Percentiles rank a stretch among this genome's conserved stretches.
phyloP scores from a whole-genome alignment of 179 eudicot genomes.

The Dionaea muscipula region DNA sequence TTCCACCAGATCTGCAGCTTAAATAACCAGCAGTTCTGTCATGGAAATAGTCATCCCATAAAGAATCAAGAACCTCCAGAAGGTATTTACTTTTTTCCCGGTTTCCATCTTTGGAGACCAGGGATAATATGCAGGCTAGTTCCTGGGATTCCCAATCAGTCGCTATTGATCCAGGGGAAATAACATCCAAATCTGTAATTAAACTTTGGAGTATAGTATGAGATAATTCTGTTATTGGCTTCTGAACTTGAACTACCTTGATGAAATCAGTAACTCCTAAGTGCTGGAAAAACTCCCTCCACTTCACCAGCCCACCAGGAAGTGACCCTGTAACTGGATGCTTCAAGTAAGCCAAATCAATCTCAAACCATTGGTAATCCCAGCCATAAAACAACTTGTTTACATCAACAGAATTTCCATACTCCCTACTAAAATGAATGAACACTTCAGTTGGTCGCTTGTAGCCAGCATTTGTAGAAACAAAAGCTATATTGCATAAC shows the following conservation, averaged over 20 bases:
- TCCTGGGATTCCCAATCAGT: constrained; percentile 91
- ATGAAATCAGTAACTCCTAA: constrained; percentile 81
- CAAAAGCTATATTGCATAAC: constrained; percentile 44
- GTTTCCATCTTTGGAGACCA: constrained; percentile 35
- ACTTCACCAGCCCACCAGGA: constrained; percentile 42
- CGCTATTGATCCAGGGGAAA: constrained; percentile 28
- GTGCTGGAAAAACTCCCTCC: constrained; percentile 68
- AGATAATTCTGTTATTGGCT: constrained; percentile 36
- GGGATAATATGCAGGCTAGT: constrained; percentile 39
- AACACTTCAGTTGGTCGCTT: constrained; percentile 44
- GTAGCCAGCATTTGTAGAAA: constrained; percentile 68
- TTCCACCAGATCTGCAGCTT: constrained; percentile 23
- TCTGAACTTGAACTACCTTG: constrained; percentile 44
- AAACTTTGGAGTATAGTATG: constrained; percentile 22
- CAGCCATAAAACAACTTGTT: constrained; percentile 38
- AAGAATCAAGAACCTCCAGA: constrained; percentile 61
- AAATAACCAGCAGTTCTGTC: constrained; percentile 44
- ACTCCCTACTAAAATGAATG: constrained; percentile 61
- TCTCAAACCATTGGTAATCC: constrained; percentile 65
- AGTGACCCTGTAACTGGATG: constrained; percentile 46
- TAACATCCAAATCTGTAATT: constrained; percentile 21
- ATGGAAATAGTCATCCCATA: constrained; percentile 68
- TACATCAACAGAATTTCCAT: constrained; percentile 54
- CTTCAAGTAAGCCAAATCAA: constrained; percentile 47
- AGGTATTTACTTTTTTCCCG: constrained; percentile 39